These are phyloP conservation scores for Annulohypoxylon maeteangense DNA, from an alignment of 495 filamentous ascomycete species.

Conservation along the genomic window DNA sequence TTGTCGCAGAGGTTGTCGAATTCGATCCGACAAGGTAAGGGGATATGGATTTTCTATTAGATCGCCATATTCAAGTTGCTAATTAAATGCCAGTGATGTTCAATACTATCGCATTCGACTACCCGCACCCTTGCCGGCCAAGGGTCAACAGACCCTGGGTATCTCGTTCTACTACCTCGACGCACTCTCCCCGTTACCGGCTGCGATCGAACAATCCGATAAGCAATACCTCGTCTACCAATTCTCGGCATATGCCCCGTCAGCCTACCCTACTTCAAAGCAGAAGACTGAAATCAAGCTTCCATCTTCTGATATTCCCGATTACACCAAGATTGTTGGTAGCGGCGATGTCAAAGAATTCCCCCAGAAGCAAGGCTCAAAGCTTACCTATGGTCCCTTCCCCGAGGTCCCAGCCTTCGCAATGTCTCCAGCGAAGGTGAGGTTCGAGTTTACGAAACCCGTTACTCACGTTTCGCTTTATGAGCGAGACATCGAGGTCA, in stretches of 20 bases:
- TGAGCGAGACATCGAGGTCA: conserved; percentile 92
- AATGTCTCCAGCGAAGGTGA: conserved; percentile 74
- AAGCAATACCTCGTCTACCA: conserved; percentile 86
- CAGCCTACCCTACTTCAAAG: conserved; percentile 84
- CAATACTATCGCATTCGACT: conserved; percentile 89
- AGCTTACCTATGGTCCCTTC: conserved; percentile 94
- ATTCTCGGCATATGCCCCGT: conserved; percentile 83
- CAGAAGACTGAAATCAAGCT: conserved; percentile 98
- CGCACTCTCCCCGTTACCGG: conserved; percentile 79
- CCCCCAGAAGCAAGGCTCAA: conserved; percentile 83
- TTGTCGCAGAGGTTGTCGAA: conserved; percentile 73
- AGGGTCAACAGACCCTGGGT: conserved; percentile 81
- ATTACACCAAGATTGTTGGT: conserved; percentile 79
- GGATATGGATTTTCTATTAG: background rate
- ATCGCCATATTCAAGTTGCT: conserved; percentile 15
- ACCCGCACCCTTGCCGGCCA: conserved; percentile 75
- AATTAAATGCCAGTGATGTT: conserved; percentile 65
- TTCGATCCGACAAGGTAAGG: conserved; percentile 70
- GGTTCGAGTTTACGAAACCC: conserved; percentile 96
- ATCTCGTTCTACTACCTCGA: conserved; percentile 85
- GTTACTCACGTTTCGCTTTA: conserved; percentile 77
- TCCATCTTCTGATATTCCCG: conserved; percentile 77
- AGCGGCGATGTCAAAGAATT: conserved; percentile 70
- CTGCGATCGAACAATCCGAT: conserved; percentile 80
- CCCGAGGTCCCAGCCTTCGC: conserved; percentile 78